These are phyloP conservation scores for Hyphodiscus hymeniophilus DNA, from an alignment of 495 filamentous ascomycete genomes.

Conservation along the genomic window DNA sequence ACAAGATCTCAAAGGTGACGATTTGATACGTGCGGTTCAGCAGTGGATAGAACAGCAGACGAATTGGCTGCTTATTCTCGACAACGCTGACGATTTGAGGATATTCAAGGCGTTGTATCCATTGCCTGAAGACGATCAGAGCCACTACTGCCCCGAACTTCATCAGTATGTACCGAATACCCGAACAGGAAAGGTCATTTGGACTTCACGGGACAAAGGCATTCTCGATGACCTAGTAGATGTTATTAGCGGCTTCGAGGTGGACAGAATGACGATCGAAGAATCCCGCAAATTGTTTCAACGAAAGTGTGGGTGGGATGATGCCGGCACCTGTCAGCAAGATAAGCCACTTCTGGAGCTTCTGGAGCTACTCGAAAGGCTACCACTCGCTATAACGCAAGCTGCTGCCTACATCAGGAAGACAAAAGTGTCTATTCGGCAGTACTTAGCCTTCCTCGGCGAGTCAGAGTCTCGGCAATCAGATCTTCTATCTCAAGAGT, in stretches of 20 bases:
- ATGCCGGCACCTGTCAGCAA: not conserved
- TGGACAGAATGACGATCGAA: conserved; percentile 2
- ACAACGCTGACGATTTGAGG: conserved; percentile 10
- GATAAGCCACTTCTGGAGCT: conserved; percentile 19
- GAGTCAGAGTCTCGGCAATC: conserved; percentile 20
- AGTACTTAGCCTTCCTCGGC: conserved; percentile 6
- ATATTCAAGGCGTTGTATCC: conserved; percentile 6
- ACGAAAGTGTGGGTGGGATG: not conserved
- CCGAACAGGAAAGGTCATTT: conserved; percentile 5
- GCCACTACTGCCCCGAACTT: conserved; percentile 6
- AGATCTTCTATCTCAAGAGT: conserved; percentile 19
- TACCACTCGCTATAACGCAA: conserved; percentile 41
- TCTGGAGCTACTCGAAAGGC: conserved; percentile 29
- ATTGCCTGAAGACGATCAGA: not conserved
- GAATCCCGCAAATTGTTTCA: conserved; percentile 5
- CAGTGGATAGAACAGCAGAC: conserved; percentile 12
- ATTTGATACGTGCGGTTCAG: conserved; percentile 6
- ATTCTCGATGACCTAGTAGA: conserved; percentile 8
- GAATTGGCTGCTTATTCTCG: conserved; percentile 16
- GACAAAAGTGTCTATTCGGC: conserved; percentile 17
- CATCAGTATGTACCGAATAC: conserved; percentile 8
- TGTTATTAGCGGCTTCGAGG: conserved; percentile 6
- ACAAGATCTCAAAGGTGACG: conserved; percentile 12
- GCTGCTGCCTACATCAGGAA: conserved; percentile 40
- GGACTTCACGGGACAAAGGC: conserved; percentile 10